Evolutionary conservation across 805 yeast species (phyloP), one percentile per base, ranked within the genome.

Genomic region (Cyberlindnera euphorbiiphila): DNA sequence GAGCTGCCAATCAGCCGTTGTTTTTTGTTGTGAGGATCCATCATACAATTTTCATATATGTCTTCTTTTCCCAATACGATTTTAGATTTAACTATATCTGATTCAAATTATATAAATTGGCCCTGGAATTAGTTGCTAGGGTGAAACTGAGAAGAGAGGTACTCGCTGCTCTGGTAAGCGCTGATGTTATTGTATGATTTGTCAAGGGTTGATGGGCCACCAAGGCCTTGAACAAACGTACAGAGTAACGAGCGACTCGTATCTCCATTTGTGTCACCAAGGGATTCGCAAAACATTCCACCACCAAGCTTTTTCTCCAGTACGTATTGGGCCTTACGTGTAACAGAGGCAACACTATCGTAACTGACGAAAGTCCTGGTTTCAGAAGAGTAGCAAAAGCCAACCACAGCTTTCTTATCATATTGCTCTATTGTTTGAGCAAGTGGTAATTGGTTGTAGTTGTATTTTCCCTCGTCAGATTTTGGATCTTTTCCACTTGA

Each of bases 241-340:
- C 55, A 42, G 9, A 78, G 49, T 19, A 78, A 54, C 0, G 79
- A 72, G 24, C 65, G 50, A 2, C 51, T 36, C 3, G 51, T 48
- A 31, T 64, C 49, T 2, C 25, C 23, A 32, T 60, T 53, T 3
- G 60, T 51, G 52, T 87, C 95, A 2, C 95, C 96, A 40, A 81
- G 71, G 0, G 95, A 81, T 51, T 91, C 97, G 98, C 98, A 91
- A 81, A 85, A 89, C 76, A 93, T 80, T 0, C 85, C 95, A 0
- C 98, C 98, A 0, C 81, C 94, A 9, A 88, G 61, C 0, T 64
- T 53, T 6, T 63, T 57, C 15, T 59, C 48, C 26, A 46, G 49
- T 7, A 82, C 76, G 49, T 75, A 87, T 20, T 63, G 50, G 0
- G 86, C 87, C 56, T 91, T 93, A 13, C 50, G 49, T 8, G 55